A percentile compares a stretch with the other conserved stretches of the same genome.
Conservation (phyloP, 495 filamentous ascomycete species). For the Penicillium salamii region DNA sequence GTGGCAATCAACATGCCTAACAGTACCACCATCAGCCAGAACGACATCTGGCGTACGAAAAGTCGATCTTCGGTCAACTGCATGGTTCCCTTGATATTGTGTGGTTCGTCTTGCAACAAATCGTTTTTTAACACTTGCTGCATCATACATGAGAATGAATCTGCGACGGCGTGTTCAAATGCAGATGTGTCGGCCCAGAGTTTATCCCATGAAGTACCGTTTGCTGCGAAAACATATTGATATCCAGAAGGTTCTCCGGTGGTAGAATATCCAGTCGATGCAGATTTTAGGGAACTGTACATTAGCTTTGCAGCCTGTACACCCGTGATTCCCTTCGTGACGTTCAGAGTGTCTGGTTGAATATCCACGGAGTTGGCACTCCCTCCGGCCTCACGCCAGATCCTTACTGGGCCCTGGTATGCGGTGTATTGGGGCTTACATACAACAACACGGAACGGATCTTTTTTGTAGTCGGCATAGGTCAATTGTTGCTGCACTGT, state of each 20-base stretch:
- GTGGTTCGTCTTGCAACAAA: not conserved
- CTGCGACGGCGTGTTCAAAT: not conserved
- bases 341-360: not conserved
- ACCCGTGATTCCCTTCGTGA: not conserved
- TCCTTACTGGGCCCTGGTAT: conserved; percentile 2
- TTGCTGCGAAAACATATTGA: not conserved
- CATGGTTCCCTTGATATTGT: not conserved
- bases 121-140: not conserved
- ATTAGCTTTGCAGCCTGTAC: not conserved
- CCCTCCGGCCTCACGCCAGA: not conserved
- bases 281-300: not conserved
- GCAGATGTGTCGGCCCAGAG: not conserved
- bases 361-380: not conserved
- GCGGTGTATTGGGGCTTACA: conserved; percentile 6
- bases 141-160: not conserved
- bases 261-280: not conserved
- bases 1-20: not conserved
- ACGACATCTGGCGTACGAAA: conserved; percentile 4
- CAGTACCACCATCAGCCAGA: conserved; percentile 6
- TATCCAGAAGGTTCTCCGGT: not conserved
- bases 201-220: not conserved
- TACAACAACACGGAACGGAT: not conserved
- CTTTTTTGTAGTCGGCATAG: too few species aligned
- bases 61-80: not conserved
- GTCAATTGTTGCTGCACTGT: too few species aligned